Percentiles rank a stretch among this genome's conserved stretches.
Conservation (phyloP, 2,329 filamentous ascomycete genomes). For the Fusarium multiceps region DNA sequence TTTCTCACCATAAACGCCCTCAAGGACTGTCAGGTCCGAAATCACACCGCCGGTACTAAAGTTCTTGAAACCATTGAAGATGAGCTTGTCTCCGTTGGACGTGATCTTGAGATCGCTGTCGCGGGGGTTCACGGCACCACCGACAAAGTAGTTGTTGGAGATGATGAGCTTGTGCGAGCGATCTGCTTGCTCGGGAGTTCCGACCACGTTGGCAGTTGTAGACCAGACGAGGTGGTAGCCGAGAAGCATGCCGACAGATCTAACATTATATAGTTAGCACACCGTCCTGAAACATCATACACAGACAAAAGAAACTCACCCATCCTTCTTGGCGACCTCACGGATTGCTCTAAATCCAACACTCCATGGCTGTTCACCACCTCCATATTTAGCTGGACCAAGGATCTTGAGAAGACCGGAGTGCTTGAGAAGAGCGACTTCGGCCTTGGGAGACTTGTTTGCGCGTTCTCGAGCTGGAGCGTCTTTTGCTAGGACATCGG, state of each 20-base stretch:
- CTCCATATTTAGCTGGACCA: conserved; percentile 55
- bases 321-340: conserved; percentile 72
- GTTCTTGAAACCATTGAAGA: conserved; percentile 72
- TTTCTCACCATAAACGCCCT: conserved; percentile 64
- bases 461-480: conserved; percentile 50
- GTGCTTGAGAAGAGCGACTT: conserved; percentile 56
- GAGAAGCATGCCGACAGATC: conserved; percentile 69
- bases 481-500: conserved; percentile 11
- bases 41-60: conserved; percentile 77
- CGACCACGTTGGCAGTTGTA: conserved; percentile 15
- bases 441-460: conserved; percentile 55
- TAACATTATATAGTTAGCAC: conserved; percentile 28
- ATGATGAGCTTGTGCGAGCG: conserved; percentile 67
- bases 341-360: conserved; percentile 69
- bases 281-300: not conserved
- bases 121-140: conserved; percentile 73
- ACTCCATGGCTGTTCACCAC: conserved; percentile 57
- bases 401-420: conserved; percentile 55
- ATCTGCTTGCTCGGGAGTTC: conserved; percentile 63
- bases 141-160: conserved; percentile 73
- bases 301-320: conserved; percentile 51
- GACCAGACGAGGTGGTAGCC: conserved; percentile 23
- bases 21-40: conserved; percentile 73
- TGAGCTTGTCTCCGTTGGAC: conserved; percentile 62
- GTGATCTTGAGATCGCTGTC: conserved; percentile 64